Evolutionary conservation across 169 alveolate genomes (phyloP).

Genomic region (Cryptosporidium sp.): DNA sequence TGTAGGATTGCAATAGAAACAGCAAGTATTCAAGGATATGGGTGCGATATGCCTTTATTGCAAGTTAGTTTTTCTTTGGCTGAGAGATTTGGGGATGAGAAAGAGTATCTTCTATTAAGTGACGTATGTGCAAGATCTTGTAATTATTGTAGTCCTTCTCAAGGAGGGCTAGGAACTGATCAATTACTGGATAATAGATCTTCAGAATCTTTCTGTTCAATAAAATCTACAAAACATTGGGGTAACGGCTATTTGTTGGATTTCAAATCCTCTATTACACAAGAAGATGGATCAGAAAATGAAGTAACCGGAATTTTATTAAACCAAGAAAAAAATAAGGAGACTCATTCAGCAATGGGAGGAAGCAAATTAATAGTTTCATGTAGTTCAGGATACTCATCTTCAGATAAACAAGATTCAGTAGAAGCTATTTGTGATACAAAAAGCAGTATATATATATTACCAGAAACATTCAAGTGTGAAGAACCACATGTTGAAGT

Average conservation of each 20-base stretch:
- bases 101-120: constrained; percentile 40
- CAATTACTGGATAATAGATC: background rate
- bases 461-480: constrained; percentile 37
- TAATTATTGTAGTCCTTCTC: constrained; percentile 21
- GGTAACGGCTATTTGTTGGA: constrained; percentile 49
- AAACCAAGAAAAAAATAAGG: background rate
- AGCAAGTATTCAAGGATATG: constrained; percentile 59
- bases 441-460: constrained; percentile 16
- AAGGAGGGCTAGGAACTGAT: background rate
- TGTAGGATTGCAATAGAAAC: constrained; percentile 63
- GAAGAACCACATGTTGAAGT: constrained; percentile 59
- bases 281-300: background rate
- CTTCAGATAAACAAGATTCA: background rate
- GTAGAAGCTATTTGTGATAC: constrained; percentile 38
- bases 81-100: constrained; percentile 46
- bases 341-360: background rate
- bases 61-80: constrained; percentile 56
- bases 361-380: constrained; percentile 12
- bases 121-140: constrained; percentile 70
- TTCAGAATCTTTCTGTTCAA: constrained; percentile 25
- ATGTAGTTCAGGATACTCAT: constrained; percentile 51
- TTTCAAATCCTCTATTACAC: background rate
- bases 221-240: constrained; percentile 63
- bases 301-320: background rate
- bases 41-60: constrained; percentile 47